Percentiles rank a stretch among this genome's conserved stretches.
These are phyloP conservation scores for Penicillium antarcticum DNA, from an alignment of 495 filamentous ascomycete genomes.

Conservation along the genomic window DNA sequence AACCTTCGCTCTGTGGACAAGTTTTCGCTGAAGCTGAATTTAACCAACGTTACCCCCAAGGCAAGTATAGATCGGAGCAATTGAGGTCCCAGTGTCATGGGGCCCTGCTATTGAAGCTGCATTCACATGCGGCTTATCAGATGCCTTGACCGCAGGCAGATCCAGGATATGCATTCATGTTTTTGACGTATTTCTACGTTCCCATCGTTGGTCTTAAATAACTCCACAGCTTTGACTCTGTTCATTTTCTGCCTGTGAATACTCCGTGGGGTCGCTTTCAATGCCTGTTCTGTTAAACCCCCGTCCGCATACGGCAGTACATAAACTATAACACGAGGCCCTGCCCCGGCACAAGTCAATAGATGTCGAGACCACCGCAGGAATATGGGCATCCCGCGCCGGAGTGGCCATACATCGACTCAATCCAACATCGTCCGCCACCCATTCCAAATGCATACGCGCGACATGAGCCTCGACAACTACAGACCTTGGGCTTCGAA, in stretches of 20 bases:
- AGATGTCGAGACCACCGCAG: slow-evolving; percentile 27
- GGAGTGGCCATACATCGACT: slow-evolving; percentile 13
- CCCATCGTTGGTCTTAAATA: slow-evolving; percentile 2
- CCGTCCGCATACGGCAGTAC: slow-evolving; percentile 11
- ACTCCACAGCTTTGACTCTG: slow-evolving; percentile 8
- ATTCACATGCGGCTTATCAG: slow-evolving; percentile 17
- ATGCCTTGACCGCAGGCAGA: slow-evolving; percentile 18
- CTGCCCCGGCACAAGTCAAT: slow-evolving; percentile 11
- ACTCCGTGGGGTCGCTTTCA: slow-evolving; percentile 14
- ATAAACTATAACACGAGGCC: slow-evolving; percentile 14
- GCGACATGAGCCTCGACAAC: slow-evolving; percentile 21
- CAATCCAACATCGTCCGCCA: slow-evolving; percentile 7
- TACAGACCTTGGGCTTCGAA: slow-evolving; percentile 17
- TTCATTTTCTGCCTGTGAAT: slow-evolving; percentile 11
- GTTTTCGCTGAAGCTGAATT: not conserved
- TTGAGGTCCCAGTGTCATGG: not conserved
- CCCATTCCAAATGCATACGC: slow-evolving; percentile 15
- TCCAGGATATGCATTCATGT: slow-evolving; percentile 23
- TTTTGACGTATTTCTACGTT: not conserved
- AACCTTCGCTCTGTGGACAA: not conserved
- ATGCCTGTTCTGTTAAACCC: slow-evolving; percentile 13
- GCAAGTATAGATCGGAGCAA: slow-evolving; percentile 2
- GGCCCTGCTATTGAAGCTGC: slow-evolving; percentile 1
- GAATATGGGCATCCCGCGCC: slow-evolving; percentile 21
- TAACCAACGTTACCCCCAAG: not conserved